phyloP scores from a whole-genome alignment of 1,284 basidiomycete genomes.

The Heliocybe sulcata region DNA sequence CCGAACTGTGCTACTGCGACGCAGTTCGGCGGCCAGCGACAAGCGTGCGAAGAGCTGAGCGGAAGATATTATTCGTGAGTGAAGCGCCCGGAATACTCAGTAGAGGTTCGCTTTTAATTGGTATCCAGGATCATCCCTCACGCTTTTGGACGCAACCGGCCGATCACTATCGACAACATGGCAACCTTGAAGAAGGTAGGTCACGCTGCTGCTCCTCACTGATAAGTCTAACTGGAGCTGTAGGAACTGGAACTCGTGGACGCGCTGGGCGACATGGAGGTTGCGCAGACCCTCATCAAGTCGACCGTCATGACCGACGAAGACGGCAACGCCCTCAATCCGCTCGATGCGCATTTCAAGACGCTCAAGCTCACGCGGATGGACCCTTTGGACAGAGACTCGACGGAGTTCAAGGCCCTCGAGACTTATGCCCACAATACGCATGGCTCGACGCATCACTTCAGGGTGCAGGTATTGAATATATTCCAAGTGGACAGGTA shows the following conservation, averaged over 20 bases:
- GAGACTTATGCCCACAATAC: slow-evolving; percentile 46
- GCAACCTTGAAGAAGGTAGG: slow-evolving; percentile 35
- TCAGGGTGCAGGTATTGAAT: slow-evolving; percentile 34
- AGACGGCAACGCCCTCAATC: slow-evolving; percentile 43
- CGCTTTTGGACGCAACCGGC: slow-evolving; percentile 46
- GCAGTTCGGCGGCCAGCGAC: slow-evolving; percentile 26
- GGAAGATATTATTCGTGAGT: slow-evolving; percentile 50
- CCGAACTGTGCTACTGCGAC: slow-evolving; percentile 33
- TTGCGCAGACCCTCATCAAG: slow-evolving; percentile 52
- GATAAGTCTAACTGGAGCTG: neutral
- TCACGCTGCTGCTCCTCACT: neutral
- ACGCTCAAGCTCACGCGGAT: slow-evolving; percentile 47
- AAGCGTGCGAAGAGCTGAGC: slow-evolving; percentile 41
- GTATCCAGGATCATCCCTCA: slow-evolving; percentile 50
- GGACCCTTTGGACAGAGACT: slow-evolving; percentile 35
- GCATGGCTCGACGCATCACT: slow-evolving; percentile 48
- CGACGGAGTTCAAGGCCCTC: slow-evolving; percentile 43
- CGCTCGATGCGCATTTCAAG: slow-evolving; percentile 49
- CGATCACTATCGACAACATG: slow-evolving; percentile 35
- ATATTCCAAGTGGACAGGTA: slow-evolving; percentile 55
- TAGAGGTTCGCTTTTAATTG: neutral
- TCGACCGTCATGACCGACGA: slow-evolving; percentile 30
- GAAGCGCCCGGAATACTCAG: slow-evolving; percentile 1
- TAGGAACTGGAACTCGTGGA: slow-evolving; percentile 62
- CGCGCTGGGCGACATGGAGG: slow-evolving; percentile 60